These are phyloP conservation scores for Penicillium ochrochloron DNA, from an alignment of 495 filamentous ascomycete species.

Conservation along the genomic window DNA sequence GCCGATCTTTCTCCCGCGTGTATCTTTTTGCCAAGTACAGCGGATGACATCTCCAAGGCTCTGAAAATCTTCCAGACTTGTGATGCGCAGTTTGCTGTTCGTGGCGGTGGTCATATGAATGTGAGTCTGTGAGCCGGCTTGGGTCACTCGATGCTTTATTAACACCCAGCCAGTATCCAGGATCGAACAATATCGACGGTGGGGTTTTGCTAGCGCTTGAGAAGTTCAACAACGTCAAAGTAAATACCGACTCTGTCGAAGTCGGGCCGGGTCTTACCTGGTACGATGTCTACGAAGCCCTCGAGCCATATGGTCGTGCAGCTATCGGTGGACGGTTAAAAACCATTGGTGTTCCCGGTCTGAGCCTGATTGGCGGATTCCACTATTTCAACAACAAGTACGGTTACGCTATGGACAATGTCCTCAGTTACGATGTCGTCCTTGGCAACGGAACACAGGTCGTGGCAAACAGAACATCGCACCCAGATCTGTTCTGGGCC, in stretches of 20 bases:
- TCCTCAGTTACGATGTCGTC: constrained; percentile 33
- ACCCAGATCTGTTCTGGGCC: constrained; percentile 45
- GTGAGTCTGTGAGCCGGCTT: constrained; percentile 16
- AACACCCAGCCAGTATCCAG: constrained; percentile 28
- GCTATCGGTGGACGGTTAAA: constrained; percentile 42
- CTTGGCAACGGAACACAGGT: constrained; percentile 38
- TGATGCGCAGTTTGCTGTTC: constrained; percentile 42
- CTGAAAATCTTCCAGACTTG: constrained; percentile 24
- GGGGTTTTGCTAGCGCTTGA: constrained; percentile 31
- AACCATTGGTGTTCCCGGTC: constrained; percentile 47
- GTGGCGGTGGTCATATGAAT: constrained; percentile 43
- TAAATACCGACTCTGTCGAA: constrained; percentile 24
- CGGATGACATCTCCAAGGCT: constrained; percentile 33
- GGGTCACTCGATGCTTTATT: neutral
- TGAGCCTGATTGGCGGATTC: constrained; percentile 40
- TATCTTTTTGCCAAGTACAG: constrained; percentile 34
- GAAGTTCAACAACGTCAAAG: constrained; percentile 22
- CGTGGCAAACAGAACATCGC: constrained; percentile 22
- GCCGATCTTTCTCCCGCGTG: constrained; percentile 39
- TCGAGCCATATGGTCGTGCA: constrained; percentile 41
- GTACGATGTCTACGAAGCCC: constrained; percentile 43
- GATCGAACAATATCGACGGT: constrained; percentile 38
- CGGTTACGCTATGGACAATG: constrained; percentile 52
- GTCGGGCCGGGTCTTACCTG: constrained; percentile 47
- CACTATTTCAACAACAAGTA: constrained; percentile 48